phyloP scores from a whole-genome alignment of 768 basidiomycete species.

The Rhizopogon roseolus region DNA sequence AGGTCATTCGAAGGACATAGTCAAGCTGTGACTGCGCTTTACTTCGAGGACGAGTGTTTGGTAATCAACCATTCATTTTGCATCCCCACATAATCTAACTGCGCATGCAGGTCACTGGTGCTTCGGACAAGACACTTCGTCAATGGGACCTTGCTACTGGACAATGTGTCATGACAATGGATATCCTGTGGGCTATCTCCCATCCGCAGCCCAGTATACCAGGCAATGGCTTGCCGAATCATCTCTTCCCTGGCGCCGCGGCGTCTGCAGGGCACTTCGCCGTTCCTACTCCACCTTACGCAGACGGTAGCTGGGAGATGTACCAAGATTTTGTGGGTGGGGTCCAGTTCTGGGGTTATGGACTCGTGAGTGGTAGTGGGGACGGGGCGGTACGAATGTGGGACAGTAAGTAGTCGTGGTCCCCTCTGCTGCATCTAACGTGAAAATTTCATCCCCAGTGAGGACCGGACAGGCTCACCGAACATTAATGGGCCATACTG shows the following conservation, averaged over 20 bases:
- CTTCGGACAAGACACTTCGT: constrained; percentile 95
- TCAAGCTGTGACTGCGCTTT: constrained; percentile 88
- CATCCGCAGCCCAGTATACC: constrained; percentile 60
- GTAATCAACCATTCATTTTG: constrained; percentile 35
- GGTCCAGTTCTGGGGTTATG: constrained; percentile 98
- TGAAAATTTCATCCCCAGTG: constrained; percentile 48
- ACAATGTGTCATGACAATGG: constrained; percentile 99
- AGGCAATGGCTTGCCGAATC: constrained; percentile 35
- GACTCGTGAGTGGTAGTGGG: constrained; percentile 92
- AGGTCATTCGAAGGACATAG: constrained; percentile 86
- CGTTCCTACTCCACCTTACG: constrained; percentile 80
- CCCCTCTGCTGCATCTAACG: background rate
- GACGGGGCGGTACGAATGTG: constrained; percentile 99
- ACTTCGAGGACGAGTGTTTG: constrained; percentile 92
- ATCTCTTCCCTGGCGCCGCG: constrained; percentile 47
- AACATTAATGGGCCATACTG: constrained; percentile 89
- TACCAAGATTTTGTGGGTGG: constrained; percentile 97
- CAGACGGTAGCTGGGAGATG: constrained; percentile 90
- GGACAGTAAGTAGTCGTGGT: constrained; percentile 74
- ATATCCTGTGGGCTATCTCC: constrained; percentile 98
- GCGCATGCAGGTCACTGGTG: constrained; percentile 81
- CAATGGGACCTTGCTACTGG: constrained; percentile 98
- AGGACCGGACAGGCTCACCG: constrained; percentile 96
- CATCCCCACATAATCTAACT: constrained; percentile 9
- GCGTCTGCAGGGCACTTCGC: constrained; percentile 65